A percentile compares a stretch with the other conserved stretches of the same genome.
phyloP scores from a whole-genome alignment of 805 yeast species.

The Millerago galiae region DNA sequence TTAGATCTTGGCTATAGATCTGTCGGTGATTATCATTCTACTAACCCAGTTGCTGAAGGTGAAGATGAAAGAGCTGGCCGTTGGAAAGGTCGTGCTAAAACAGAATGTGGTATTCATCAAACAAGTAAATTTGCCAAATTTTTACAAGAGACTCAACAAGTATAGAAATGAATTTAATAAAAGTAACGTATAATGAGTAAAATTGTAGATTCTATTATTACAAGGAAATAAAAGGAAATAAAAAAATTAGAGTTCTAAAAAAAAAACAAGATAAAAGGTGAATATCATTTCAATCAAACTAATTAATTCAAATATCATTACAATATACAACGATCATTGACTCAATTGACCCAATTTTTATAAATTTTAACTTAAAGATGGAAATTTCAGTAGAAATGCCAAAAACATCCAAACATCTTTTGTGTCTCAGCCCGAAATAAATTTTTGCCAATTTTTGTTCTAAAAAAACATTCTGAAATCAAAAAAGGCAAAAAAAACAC shows the following conservation, averaged over 20 bases:
- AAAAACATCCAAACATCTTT: background rate
- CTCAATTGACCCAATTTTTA: no score
- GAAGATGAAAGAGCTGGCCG: constrained; percentile 97
- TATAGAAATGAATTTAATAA: background rate
- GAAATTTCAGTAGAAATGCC: no score
- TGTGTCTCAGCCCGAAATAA: background rate
- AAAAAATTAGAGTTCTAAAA: background rate
- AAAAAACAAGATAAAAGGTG: background rate
- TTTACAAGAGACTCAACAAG: constrained; percentile 20
- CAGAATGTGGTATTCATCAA: constrained; percentile 94
- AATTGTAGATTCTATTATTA: no score
- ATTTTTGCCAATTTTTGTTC: background rate
- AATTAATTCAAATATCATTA: no score
- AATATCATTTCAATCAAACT: no score
- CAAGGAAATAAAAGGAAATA: no score
- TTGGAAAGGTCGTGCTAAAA: constrained; percentile 89
- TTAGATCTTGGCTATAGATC: constrained; percentile 85
- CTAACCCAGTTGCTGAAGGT: constrained; percentile 81
- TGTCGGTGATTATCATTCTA: constrained; percentile 93
- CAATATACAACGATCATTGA: no score
- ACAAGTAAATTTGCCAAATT: constrained; percentile 67
- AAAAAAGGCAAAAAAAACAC: background rate
- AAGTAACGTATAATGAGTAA: background rate
- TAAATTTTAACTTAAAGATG: no score
- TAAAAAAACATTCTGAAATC: background rate